Evolutionary conservation across 2,329 filamentous ascomycete genomes (phyloP).

Genomic region (Aphanocladium album): DNA sequence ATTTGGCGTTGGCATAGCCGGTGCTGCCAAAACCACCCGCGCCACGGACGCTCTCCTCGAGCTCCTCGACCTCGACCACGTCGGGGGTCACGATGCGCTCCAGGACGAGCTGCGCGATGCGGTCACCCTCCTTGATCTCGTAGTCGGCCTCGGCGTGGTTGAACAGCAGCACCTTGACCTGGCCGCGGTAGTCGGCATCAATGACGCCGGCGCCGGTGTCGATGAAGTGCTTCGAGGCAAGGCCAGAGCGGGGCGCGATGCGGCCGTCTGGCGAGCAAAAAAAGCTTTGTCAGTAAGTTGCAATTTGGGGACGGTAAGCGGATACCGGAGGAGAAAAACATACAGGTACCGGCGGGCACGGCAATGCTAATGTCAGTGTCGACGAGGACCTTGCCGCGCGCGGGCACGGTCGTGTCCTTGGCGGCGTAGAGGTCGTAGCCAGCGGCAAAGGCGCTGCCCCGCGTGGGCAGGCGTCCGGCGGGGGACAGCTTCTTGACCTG

Average conservation of each 20-base stretch:
- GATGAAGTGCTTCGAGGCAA: slow-evolving; percentile 91
- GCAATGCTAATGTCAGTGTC: slow-evolving; percentile 90
- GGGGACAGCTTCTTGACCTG: slow-evolving; percentile 84
- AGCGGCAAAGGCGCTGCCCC: slow-evolving; percentile 83
- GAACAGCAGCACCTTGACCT: slow-evolving; percentile 90
- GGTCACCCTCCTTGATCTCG: slow-evolving; percentile 75
- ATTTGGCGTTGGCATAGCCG: slow-evolving; percentile 36
- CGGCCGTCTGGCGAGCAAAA: slow-evolving; percentile 70
- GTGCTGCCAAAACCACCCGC: slow-evolving; percentile 91
- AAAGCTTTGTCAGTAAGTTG: background rate
- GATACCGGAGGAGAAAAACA: slow-evolving; percentile 27
- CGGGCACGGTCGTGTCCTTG: slow-evolving; percentile 68
- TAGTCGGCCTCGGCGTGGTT: slow-evolving; percentile 86
- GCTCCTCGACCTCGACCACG: slow-evolving; percentile 78
- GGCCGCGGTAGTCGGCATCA: slow-evolving; percentile 93
- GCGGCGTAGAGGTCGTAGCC: slow-evolving; percentile 92
- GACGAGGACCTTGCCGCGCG: slow-evolving; percentile 78
- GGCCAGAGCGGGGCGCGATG: slow-evolving; percentile 83
- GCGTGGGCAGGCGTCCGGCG: slow-evolving; percentile 75
- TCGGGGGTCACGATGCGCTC: slow-evolving; percentile 94
- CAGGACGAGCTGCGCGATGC: slow-evolving; percentile 87
- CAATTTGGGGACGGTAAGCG: background rate
- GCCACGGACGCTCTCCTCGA: slow-evolving; percentile 86
- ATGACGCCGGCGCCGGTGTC: slow-evolving; percentile 95
- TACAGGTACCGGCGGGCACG: slow-evolving; percentile 85